These are phyloP conservation scores for Solanum rostratum DNA, from an alignment of 257 asterid genomes.

Conservation along the genomic window DNA sequence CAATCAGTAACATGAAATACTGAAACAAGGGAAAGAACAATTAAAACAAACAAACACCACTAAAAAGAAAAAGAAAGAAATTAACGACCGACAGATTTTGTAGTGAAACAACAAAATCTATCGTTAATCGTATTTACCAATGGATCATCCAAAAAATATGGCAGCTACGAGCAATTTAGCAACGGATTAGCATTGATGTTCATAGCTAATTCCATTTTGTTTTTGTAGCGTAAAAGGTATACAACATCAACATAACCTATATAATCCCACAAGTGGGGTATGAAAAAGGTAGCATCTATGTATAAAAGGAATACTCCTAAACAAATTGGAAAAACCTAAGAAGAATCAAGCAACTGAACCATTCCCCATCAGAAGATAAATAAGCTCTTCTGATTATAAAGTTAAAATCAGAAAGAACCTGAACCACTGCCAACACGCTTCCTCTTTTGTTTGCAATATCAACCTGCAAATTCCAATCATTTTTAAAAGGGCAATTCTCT, in stretches of 20 bases:
- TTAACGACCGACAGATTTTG: neutral
- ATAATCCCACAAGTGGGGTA: neutral
- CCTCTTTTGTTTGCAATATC: constrained; percentile 85
- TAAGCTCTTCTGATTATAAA: constrained; percentile 68
- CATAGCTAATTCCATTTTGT: neutral
- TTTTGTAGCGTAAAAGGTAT: neutral
- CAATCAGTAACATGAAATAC: constrained; percentile 88
- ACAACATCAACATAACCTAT: neutral
- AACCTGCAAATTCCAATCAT: constrained; percentile 35
- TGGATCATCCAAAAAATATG: neutral
- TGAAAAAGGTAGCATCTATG: neutral
- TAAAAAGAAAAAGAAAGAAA: neutral
- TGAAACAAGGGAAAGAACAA: constrained; percentile 13
- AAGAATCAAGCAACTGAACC: constrained; percentile 36
- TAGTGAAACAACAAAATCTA: neutral
- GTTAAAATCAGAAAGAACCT: constrained; percentile 81
- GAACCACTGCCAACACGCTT: constrained; percentile 77
- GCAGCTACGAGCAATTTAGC: neutral
- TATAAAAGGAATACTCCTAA: neutral
- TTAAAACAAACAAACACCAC: neutral
- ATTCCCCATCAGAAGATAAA: constrained; percentile 88
- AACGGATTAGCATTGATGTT: neutral
- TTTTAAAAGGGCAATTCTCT: neutral
- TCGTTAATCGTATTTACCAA: neutral
- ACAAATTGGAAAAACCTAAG: neutral